Percentiles rank a stretch among this genome's conserved stretches.
Conservation (phyloP, 768 basidiomycete species). For the Xerocomus brunneocitrinus region DNA sequence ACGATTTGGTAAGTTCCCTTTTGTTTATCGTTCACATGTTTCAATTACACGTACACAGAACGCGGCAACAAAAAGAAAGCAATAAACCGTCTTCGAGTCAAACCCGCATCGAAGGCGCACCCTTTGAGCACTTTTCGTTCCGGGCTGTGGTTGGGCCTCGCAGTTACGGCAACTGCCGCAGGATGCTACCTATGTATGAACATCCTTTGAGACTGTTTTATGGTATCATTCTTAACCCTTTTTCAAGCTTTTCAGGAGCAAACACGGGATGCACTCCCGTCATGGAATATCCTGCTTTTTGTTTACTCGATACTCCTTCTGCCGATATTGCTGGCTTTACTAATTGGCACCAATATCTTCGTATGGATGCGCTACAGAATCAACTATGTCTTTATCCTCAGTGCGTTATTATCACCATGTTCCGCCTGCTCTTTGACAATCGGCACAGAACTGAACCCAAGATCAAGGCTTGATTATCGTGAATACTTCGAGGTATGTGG, state of each 20-base stretch:
- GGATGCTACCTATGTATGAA: constrained; percentile 57
- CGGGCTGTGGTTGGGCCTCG: constrained; percentile 68
- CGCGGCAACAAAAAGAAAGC: constrained; percentile 80
- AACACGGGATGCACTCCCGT: constrained; percentile 52
- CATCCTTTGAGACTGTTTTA: neutral
- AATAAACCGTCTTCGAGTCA: constrained; percentile 56
- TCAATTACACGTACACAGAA: constrained; percentile 29
- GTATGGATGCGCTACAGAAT: constrained; percentile 75
- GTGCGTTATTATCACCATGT: constrained; percentile 33
- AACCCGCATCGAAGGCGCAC: constrained; percentile 48
- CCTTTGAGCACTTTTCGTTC: constrained; percentile 72
- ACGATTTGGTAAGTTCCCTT: constrained; percentile 61
- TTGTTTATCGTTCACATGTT: neutral
- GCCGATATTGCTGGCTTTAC: constrained; percentile 67
- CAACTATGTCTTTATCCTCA: constrained; percentile 93
- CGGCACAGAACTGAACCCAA: constrained; percentile 57
- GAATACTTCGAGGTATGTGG: constrained; percentile 63
- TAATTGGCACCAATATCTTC: constrained; percentile 80
- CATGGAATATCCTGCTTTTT: constrained; percentile 70
- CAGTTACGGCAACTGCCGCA: constrained; percentile 59
- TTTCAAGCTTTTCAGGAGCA: constrained; percentile 50
- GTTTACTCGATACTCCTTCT: constrained; percentile 73
- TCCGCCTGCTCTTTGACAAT: constrained; percentile 4
- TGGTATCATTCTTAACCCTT: neutral
- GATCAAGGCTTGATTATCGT: constrained; percentile 69